phyloP scores from a whole-genome alignment of 192 early-diverging fungal genomes.

The Coemansia sp. region DNA sequence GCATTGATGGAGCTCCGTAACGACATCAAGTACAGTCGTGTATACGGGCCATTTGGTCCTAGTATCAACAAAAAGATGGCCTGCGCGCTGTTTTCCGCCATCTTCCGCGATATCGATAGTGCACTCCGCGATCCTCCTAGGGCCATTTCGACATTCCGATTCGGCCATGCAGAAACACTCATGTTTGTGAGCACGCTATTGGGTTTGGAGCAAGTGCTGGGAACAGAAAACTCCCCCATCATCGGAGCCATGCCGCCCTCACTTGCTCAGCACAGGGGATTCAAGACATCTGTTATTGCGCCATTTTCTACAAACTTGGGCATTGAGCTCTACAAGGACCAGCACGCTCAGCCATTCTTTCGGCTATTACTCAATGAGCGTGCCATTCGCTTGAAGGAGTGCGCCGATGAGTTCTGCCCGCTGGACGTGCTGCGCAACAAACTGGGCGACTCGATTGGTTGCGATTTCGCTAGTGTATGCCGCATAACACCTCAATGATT shows the following conservation, averaged over 20 bases:
- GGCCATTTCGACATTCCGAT: constrained; percentile 36
- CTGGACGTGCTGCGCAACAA: constrained; percentile 23
- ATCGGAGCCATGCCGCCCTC: constrained; percentile 26
- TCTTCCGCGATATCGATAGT: constrained; percentile 14
- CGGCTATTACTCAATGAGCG: constrained; percentile 38
- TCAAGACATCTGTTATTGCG: constrained; percentile 19
- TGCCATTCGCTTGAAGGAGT: constrained; percentile 13
- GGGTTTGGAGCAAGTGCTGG: constrained; percentile 24
- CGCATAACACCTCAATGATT: not conserved
- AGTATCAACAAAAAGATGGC: constrained; percentile 32
- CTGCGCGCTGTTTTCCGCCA: constrained; percentile 28
- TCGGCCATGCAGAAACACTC: constrained; percentile 46
- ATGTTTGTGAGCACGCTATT: constrained; percentile 43
- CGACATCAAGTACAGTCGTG: constrained; percentile 40
- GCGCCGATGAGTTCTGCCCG: constrained; percentile 20
- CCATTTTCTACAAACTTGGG: constrained; percentile 42
- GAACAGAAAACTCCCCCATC: constrained; percentile 11
- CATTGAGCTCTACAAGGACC: constrained; percentile 33
- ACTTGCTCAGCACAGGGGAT: constrained; percentile 15
- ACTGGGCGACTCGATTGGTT: constrained; percentile 24
- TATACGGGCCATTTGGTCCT: constrained; percentile 34
- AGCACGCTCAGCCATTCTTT: constrained; percentile 12
- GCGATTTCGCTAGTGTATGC: constrained; percentile 29
- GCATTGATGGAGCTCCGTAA: constrained; percentile 36
- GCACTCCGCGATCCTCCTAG: constrained; percentile 1